A percentile compares a stretch with the other conserved stretches of the same genome.
These are phyloP conservation scores for Chrysanthemum makinoi DNA, from an alignment of 129 eudicot species.

Conservation along the genomic window DNA sequence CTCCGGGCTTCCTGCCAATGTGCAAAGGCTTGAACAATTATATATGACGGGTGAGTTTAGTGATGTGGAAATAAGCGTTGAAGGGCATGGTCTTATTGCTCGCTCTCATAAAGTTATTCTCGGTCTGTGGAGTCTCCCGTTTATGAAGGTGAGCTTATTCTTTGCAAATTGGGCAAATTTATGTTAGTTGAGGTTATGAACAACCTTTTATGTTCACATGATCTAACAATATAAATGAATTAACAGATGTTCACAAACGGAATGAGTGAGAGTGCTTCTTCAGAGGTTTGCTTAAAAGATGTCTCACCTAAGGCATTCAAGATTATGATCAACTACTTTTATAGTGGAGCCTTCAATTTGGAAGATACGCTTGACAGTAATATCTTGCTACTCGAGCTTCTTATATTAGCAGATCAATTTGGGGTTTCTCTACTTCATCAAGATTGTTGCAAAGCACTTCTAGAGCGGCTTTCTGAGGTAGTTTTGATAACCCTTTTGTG, in stretches of 20 bases:
- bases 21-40: slow-evolving; percentile 54
- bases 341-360: slow-evolving; percentile 51
- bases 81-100: slow-evolving; percentile 52
- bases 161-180: not conserved
- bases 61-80: slow-evolving; percentile 73
- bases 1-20: slow-evolving; percentile 54
- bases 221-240: not conserved
- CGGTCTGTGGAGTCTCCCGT: slow-evolving; percentile 88
- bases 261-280: slow-evolving; percentile 81
- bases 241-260: slow-evolving; percentile 99
- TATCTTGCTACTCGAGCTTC: slow-evolving; percentile 76
- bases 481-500: slow-evolving; percentile 23
- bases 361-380: slow-evolving; percentile 46
- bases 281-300: slow-evolving; percentile 71
- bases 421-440: slow-evolving; percentile 91
- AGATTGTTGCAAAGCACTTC: slow-evolving; percentile 87
- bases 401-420: slow-evolving; percentile 85
- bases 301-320: slow-evolving; percentile 66
- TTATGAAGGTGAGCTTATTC: slow-evolving; percentile 63
- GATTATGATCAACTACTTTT: slow-evolving; percentile 76
- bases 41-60: slow-evolving; percentile 52
- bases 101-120: slow-evolving; percentile 81
- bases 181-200: no score
- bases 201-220: not conserved
- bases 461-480: slow-evolving; percentile 95